These are phyloP conservation scores for Paraconiothyrium brasiliense DNA, from an alignment of 2,329 filamentous ascomycete genomes.

Conservation along the genomic window DNA sequence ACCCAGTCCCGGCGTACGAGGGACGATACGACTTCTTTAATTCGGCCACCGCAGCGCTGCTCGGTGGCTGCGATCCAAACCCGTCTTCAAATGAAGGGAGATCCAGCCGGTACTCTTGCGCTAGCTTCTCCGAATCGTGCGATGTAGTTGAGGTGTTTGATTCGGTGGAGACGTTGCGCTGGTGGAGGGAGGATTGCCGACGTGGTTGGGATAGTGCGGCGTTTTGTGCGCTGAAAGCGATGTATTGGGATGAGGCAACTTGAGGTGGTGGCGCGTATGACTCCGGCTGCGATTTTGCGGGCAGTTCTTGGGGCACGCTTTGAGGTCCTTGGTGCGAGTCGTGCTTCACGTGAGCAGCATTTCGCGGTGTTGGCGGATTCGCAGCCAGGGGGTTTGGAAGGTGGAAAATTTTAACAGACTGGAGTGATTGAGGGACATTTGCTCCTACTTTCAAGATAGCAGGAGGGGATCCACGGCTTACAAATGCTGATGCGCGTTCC, in stretches of 20 bases:
- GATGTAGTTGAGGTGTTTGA: slow-evolving; percentile 24
- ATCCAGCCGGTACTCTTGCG: slow-evolving; percentile 36
- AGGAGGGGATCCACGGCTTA: neutral
- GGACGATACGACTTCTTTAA: neutral
- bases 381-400: slow-evolving; percentile 12
- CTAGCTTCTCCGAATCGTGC: slow-evolving; percentile 32
- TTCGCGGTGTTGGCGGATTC: slow-evolving; percentile 15
- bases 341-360: slow-evolving; percentile 8
- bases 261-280: neutral
- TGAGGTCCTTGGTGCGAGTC: slow-evolving; percentile 17
- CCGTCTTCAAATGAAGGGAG: slow-evolving; percentile 32
- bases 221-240: slow-evolving; percentile 2
- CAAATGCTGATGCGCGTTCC: neutral
- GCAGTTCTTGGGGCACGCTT: neutral
- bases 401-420: neutral
- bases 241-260: slow-evolving; percentile 3
- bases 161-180: slow-evolving; percentile 23
- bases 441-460: slow-evolving; percentile 1
- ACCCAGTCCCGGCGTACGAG: slow-evolving; percentile 1
- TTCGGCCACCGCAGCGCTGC: neutral
- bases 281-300: neutral
- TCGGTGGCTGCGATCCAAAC: slow-evolving; percentile 21
- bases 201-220: neutral
- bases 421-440: neutral
- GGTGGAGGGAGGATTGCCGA: slow-evolving; percentile 21